phyloP scores from a whole-genome alignment of 441 rosid genomes.

The Eruca vesicaria region DNA sequence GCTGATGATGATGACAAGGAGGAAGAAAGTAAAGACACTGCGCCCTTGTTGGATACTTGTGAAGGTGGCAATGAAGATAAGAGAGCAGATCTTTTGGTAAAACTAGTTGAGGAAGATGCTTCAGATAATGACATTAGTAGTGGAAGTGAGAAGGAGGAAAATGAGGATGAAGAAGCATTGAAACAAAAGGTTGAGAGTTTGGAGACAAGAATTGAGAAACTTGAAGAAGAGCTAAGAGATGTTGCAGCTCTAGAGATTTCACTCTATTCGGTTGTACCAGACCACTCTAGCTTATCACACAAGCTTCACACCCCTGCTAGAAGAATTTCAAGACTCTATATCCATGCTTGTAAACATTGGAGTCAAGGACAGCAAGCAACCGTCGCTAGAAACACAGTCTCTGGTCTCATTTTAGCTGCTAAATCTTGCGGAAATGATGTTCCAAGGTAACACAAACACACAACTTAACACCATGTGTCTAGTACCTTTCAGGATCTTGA shows the following conservation, averaged over 20 bases:
- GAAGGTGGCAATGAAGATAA: slow-evolving; percentile 48
- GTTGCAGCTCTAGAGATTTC: slow-evolving; percentile 90
- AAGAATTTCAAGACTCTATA: slow-evolving; percentile 73
- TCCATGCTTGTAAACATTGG: slow-evolving; percentile 80
- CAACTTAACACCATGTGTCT: not conserved
- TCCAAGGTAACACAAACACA: slow-evolving; percentile 53
- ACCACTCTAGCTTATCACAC: slow-evolving; percentile 83
- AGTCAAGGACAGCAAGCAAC: slow-evolving; percentile 57
- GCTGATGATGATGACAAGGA: not conserved
- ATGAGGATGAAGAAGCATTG: slow-evolving; percentile 43
- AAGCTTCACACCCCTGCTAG: slow-evolving; percentile 88
- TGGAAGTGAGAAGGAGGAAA: slow-evolving; percentile 51
- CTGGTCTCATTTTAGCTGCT: slow-evolving; percentile 74
- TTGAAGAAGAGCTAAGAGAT: slow-evolving; percentile 87
- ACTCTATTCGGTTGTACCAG: slow-evolving; percentile 76
- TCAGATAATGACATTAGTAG: slow-evolving; percentile 43
- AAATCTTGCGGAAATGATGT: slow-evolving; percentile 87
- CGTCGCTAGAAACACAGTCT: slow-evolving; percentile 64
- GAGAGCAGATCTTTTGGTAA: slow-evolving; percentile 40
- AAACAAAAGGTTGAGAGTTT: slow-evolving; percentile 52
- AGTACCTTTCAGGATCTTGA: not conserved
- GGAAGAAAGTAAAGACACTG: not conserved
- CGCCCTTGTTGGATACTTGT: slow-evolving; percentile 33
- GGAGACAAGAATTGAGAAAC: slow-evolving; percentile 77
- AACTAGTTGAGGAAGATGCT: slow-evolving; percentile 51